These are phyloP conservation scores for Astragalus membranaceus DNA, from an alignment of 306 rosid genomes.

Conservation along the genomic window DNA sequence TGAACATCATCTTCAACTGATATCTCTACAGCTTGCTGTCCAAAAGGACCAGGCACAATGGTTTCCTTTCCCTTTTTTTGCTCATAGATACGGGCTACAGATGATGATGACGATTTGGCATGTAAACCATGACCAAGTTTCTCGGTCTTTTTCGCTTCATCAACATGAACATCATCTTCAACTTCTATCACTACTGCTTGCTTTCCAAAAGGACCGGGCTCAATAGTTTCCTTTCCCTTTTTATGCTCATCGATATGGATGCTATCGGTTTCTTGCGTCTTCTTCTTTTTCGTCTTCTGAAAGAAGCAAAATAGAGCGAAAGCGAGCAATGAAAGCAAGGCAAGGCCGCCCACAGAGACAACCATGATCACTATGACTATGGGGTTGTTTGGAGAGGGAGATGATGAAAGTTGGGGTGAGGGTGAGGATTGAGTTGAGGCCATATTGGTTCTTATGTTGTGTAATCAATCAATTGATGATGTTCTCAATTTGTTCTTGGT, in stretches of 20 bases:
- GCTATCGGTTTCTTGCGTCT: slow-evolving; percentile 33
- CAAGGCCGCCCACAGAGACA: slow-evolving; percentile 48
- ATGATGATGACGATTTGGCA: slow-evolving; percentile 27
- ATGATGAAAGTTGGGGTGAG: slow-evolving; percentile 32
- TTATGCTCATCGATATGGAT: slow-evolving; percentile 58
- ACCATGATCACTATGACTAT: slow-evolving; percentile 52
- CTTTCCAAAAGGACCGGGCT: slow-evolving; percentile 56
- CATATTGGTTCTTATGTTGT: slow-evolving; percentile 30
- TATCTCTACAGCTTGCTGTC: too few relatives aligned
- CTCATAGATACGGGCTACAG: neutral
- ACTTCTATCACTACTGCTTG: slow-evolving; percentile 35
- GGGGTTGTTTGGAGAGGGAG: slow-evolving; percentile 46
- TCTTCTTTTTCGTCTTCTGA: slow-evolving; percentile 41
- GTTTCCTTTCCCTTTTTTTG: too few relatives aligned
- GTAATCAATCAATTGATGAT: neutral
- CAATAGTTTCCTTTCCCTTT: slow-evolving; percentile 38
- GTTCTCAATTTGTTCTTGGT: neutral
- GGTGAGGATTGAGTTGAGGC: slow-evolving; percentile 33
- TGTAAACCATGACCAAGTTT: slow-evolving; percentile 28
- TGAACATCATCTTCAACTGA: too few relatives aligned
- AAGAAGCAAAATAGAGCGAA: slow-evolving; percentile 44
- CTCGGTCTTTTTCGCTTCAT: slow-evolving; percentile 35
- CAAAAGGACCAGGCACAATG: too few relatives aligned
- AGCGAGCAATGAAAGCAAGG: slow-evolving; percentile 55
- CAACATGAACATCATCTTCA: slow-evolving; percentile 64